Base-by-base conservation (phyloP, 2,329 filamentous ascomycete species). In the Colletotrichum sp. region DNA sequence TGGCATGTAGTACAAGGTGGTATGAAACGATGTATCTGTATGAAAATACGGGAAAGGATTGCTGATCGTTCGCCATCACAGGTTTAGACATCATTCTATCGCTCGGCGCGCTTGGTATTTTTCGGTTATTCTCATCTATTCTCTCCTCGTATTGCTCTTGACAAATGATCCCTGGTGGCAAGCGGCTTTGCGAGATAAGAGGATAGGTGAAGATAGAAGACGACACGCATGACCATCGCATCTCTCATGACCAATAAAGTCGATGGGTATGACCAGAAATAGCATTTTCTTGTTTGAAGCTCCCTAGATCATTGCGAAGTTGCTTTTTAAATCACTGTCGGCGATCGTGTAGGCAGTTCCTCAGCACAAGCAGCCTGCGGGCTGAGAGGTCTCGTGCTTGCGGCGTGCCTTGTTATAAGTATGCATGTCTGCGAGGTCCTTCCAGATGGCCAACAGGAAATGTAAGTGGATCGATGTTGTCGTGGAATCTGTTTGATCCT, bases 391-490 rank as follows among this genome's bases (percentile, higher is more conserved):
- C 10, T 49, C 6, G 6, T 21, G 10, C 10, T 49, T 7, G n/a
- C 10, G 1, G n/a, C 18, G 10, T 49, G 10, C n/a, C 44, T 2
- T 49, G 44, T 8, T 13, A 13, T 49, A 49, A 49, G 44, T 21
- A 21, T 21, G 3, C 44, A 21, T 21, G 44, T 21, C 2, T 49
- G 10, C n/a, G 10, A 49, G 6, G 10, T 49, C 10, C 44, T 21
- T 21, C 10, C n/a, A 49, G n/a, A 21, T 8, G n/a, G n/a, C 10
- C 44, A 21, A 4, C 44, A 21, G 44, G 0, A 49, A 44, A 44
- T 44, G 5, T 0, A 18, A 1, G 5, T 2, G 8, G 5, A 5
- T 39, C 5, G 2, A 39, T 8, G 16, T 16, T 18, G 4, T 9
- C 1, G 16, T 39, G 16, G 5, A 44, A n/a, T 9, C 9, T n/a